These are phyloP conservation scores for Apiospora malaysiana DNA, from an alignment of 2,329 filamentous ascomycete species.

Conservation along the genomic window DNA sequence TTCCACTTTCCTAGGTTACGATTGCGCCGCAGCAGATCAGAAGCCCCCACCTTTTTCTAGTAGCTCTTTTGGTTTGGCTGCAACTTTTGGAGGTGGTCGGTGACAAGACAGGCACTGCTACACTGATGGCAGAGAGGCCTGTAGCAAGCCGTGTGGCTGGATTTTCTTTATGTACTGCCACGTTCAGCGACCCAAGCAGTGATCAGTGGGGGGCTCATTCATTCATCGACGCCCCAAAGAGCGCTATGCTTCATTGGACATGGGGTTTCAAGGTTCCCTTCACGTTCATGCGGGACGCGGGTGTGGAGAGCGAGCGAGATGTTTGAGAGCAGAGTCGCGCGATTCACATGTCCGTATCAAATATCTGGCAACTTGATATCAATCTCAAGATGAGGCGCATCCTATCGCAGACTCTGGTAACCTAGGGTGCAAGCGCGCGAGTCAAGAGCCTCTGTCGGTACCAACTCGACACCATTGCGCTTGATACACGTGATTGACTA, in stretches of 20 bases:
- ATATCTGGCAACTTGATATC: conserved; percentile 13
- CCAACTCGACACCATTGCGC: neutral
- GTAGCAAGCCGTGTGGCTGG: conserved; percentile 14
- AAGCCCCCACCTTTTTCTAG: neutral
- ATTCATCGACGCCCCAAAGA: conserved; percentile 13
- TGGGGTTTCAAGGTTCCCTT: conserved; percentile 16
- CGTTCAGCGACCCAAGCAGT: conserved; percentile 18
- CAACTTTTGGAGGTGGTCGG: neutral
- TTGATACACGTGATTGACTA: neutral
- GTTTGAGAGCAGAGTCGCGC: conserved; percentile 13
- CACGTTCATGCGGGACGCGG: conserved; percentile 17
- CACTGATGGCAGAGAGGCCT: conserved; percentile 16
- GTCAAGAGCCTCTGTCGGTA: neutral
- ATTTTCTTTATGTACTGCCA: neutral
- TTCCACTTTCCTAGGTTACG: too few species aligned
- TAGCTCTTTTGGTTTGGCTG: neutral
- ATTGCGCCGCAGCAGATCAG: neutral
- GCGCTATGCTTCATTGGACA: conserved; percentile 16
- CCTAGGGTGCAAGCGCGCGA: neutral
- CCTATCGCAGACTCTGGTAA: neutral
- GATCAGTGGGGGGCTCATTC: conserved; percentile 18
- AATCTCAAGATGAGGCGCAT: neutral
- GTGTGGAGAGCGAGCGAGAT: conserved; percentile 9
- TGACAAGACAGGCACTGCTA: too few species aligned
- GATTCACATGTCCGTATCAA: conserved; percentile 18